These are phyloP conservation scores for Brassica carinata DNA, from an alignment of 345 rosid genomes.

Conservation along the genomic window DNA sequence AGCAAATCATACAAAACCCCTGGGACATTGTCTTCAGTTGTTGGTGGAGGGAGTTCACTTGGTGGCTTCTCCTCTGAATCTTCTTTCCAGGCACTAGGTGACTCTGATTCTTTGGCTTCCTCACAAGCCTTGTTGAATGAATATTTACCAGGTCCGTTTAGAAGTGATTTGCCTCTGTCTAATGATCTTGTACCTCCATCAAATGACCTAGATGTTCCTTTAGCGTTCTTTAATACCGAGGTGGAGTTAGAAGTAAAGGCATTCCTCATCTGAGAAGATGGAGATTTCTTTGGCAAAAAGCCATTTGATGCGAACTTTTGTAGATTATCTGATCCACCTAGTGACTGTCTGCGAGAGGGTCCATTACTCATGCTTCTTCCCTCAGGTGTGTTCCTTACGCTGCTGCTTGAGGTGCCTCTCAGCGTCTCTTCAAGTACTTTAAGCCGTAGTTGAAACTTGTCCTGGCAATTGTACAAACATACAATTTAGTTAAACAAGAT, in stretches of 20 bases:
- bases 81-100: conserved; percentile 37
- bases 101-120: conserved; percentile 56
- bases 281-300: conserved; percentile 69
- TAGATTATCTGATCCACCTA: conserved; percentile 82
- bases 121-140: conserved; percentile 81
- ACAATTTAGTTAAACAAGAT: conserved; percentile 6
- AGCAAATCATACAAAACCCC: conserved; percentile 84
- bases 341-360: conserved; percentile 89
- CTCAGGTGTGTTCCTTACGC: conserved; percentile 53
- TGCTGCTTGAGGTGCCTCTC: conserved; percentile 71
- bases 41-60: conserved; percentile 41
- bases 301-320: conserved; percentile 81
- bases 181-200: conserved; percentile 97
- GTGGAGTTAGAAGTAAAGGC: conserved; percentile 56
- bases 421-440: conserved; percentile 87
- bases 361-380: conserved; percentile 87
- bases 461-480: conserved; percentile 48
- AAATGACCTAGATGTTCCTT: conserved; percentile 95
- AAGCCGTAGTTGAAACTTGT: conserved; percentile 86
- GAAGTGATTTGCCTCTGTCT: conserved; percentile 69
- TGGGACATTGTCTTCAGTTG: conserved; percentile 70
- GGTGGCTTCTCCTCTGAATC: conserved; percentile 56
- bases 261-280: conserved; percentile 55
- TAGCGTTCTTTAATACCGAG: conserved; percentile 85
- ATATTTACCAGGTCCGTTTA: conserved; percentile 67